Base-by-base conservation (phyloP, 108 stramenopile species). In the Skeletonema tropicum region DNA sequence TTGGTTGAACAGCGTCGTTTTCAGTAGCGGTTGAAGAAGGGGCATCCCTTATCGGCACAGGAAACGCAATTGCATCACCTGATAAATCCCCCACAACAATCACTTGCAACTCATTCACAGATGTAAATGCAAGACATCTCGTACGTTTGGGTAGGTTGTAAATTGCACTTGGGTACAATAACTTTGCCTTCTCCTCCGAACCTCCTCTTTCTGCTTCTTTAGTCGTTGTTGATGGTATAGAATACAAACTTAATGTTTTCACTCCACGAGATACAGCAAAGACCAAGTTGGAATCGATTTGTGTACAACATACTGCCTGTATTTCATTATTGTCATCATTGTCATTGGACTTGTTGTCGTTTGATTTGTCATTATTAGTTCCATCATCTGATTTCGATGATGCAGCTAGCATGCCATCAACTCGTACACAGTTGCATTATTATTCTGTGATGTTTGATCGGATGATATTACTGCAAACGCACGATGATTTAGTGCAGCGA, bases 41-140 rank as follows among this genome's bases (percentile, higher is more conserved):
- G 7, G 58, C 60, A 25, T 66, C 57, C 15, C n/a, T n/a, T n/a
- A 12, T 46, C 13, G 75, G 67, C 7, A 93, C 48, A 33, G 87
- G 76, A 76, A 77, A 95, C 45, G 94, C 90, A 49, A 67, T 75
- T 3, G 90, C 86, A 79, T 95, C 91, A 8, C 94, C 94, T 9
- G 87, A 88, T 57, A 93, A 66, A 80, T 95, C 94, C 31, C 88
- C 92, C 3, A 75, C 82, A 35, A 95, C 60, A 8, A 92, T 66
- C 12, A 91, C 67, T n/a, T 68, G 58, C 25, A 57, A 49, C 29
- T 39, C 68, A 7, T 36, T 38, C 33, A 86, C 58, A 7, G 11
- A 61, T 6, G 80, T 71, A 68, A 89, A 93, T 8, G 68, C 65
- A 21, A 89, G 64, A 46, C 80, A 83, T 39, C 72, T 80, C 9